These are phyloP conservation scores for Isoetes engelmannii DNA, from an alignment of 83 land plant genomes.

Conservation along the genomic window DNA sequence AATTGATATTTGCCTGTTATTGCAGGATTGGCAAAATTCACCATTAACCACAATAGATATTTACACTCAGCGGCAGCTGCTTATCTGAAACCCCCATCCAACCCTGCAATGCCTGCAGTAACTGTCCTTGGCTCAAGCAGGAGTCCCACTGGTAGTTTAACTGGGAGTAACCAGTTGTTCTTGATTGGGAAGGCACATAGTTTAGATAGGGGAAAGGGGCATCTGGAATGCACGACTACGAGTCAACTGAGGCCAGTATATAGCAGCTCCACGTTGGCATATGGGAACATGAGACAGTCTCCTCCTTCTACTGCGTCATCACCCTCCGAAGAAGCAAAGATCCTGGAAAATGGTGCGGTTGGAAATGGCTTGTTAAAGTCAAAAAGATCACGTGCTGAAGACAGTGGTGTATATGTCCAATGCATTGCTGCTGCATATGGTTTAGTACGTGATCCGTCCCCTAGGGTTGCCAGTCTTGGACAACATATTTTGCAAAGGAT, in stretches of 20 bases:
- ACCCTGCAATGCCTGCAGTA: conserved; percentile 39
- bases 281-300: conserved; percentile 37
- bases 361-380: conserved; percentile 58
- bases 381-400: conserved; percentile 49
- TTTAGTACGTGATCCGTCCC: conserved; percentile 79
- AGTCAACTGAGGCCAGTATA: too few relatives aligned
- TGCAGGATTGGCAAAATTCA: conserved; percentile 80
- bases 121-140: conserved; percentile 38
- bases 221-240: too few relatives aligned
- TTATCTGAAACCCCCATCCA: conserved; percentile 72
- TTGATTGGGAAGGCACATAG: conserved; percentile 35
- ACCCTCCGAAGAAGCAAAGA: conserved; percentile 58
- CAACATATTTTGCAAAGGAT: conserved; percentile 51
- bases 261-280: too few relatives aligned
- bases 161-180: conserved; percentile 33
- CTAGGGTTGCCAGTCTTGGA: conserved; percentile 70
- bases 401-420: conserved; percentile 60
- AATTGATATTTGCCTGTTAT: conserved; percentile 11
- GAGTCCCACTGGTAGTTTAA: conserved; percentile 36
- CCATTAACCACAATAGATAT: conserved; percentile 67
- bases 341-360: conserved; percentile 35
- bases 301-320: conserved; percentile 72
- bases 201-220: conserved; percentile 33
- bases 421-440: conserved; percentile 65
- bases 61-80: conserved; percentile 74